Conservation (phyloP, 352 stramenopile species). For the Phytopythium vexans region DNA sequence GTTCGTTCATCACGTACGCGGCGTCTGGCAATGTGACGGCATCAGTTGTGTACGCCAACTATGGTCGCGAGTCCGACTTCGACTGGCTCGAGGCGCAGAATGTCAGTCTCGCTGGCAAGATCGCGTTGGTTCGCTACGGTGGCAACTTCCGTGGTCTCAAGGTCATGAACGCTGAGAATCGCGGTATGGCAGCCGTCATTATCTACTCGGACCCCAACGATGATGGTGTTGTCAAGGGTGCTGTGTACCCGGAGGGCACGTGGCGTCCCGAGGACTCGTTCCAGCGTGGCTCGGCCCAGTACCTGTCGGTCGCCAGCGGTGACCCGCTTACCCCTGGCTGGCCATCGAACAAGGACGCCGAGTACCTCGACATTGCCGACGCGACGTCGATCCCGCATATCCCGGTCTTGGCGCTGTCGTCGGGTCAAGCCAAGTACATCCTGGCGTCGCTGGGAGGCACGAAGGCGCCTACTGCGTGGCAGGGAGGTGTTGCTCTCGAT, state of each 20-base stretch:
- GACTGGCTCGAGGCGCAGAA: conserved; percentile 40
- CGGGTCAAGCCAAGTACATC: conserved; percentile 62
- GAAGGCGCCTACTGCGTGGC: conserved; percentile 36
- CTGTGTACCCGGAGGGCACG: conserved; percentile 57
- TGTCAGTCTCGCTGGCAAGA: conserved; percentile 49
- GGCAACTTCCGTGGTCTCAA: conserved; percentile 45
- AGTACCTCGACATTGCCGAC: conserved; percentile 28
- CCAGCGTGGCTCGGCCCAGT: conserved; percentile 69
- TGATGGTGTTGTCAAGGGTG: conserved; percentile 52
- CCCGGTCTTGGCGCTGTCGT: conserved; percentile 45
- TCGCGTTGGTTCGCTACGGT: conserved; percentile 68
- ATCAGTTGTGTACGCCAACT: conserved; percentile 52
- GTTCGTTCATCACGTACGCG: conserved; percentile 41
- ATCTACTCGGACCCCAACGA: conserved; percentile 79
- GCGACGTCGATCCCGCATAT: conserved; percentile 51
- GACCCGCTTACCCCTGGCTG: conserved; percentile 44
- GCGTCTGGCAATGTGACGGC: conserved; percentile 30
- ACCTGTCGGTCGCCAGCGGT: conserved; percentile 52
- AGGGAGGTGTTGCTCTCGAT: conserved; percentile 43
- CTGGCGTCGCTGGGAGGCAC: conserved; percentile 48
- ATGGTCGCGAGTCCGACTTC: conserved; percentile 45
- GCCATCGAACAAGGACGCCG: conserved; percentile 24
- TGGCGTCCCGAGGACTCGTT: conserved; percentile 53
- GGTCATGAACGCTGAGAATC: conserved; percentile 58
- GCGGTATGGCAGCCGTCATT: conserved; percentile 44